A percentile compares a stretch with the other conserved stretches of the same genome.
Conservation (phyloP, 495 filamentous ascomycete species). For the Trypethelium eluteriae region DNA sequence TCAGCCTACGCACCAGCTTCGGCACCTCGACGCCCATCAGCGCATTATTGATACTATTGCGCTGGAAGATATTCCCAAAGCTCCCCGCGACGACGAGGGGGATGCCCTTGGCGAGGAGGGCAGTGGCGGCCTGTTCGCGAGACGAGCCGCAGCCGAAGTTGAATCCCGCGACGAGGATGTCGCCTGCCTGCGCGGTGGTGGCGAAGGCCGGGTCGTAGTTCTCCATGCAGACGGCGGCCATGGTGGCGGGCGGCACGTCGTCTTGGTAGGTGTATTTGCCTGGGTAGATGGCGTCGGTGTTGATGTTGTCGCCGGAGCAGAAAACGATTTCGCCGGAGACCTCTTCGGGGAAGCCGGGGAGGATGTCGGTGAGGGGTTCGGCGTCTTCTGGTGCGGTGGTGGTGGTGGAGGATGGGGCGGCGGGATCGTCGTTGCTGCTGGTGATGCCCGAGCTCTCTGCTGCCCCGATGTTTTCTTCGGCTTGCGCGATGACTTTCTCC, state of each 20-base stretch:
- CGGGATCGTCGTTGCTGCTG: neutral
- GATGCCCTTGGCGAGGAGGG: slow-evolving; percentile 78
- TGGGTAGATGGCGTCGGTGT: slow-evolving; percentile 81
- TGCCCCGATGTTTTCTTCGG: slow-evolving; percentile 51
- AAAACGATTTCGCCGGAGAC: slow-evolving; percentile 63
- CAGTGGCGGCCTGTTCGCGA: slow-evolving; percentile 82
- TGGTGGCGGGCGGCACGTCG: slow-evolving; percentile 61
- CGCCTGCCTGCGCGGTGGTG: slow-evolving; percentile 50
- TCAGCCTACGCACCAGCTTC: slow-evolving; percentile 57
- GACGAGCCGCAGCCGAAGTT: slow-evolving; percentile 85
- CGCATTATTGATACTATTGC: slow-evolving; percentile 91
- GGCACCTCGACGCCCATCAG: slow-evolving; percentile 80
- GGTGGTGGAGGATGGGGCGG: slow-evolving; percentile 13
- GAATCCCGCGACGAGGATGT: slow-evolving; percentile 79
- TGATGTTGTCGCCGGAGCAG: slow-evolving; percentile 65
- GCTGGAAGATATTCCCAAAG: slow-evolving; percentile 81
- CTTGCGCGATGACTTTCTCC: slow-evolving; percentile 57
- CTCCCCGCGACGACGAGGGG: slow-evolving; percentile 76
- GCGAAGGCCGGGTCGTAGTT: slow-evolving; percentile 79
- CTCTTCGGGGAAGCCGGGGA: slow-evolving; percentile 62
- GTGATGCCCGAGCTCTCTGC: slow-evolving; percentile 17
- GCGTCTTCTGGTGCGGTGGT: neutral
- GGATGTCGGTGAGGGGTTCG: slow-evolving; percentile 46
- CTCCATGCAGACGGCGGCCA: slow-evolving; percentile 84
- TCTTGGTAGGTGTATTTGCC: slow-evolving; percentile 90